Evolutionary conservation across 1,139 yeast species (phyloP).

Genomic region (Fermentozyma sake): DNA sequence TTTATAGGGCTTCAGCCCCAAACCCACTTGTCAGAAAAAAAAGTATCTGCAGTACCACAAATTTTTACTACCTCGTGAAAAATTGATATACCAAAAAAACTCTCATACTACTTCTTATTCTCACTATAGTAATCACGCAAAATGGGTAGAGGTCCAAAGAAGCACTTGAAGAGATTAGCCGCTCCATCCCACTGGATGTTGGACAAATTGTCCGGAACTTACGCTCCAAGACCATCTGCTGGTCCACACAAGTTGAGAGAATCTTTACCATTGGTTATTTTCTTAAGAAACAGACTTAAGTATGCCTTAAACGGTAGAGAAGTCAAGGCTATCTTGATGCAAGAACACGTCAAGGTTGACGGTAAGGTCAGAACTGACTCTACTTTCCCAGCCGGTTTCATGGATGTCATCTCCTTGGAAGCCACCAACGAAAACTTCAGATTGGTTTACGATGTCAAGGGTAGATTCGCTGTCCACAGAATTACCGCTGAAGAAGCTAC

Average conservation of each 20-base stretch:
- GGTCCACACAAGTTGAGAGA: constrained; percentile 99
- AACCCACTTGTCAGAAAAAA: neutral
- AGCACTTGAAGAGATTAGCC: constrained; percentile 96
- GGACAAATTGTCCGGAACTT: constrained; percentile 99
- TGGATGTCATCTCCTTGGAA: constrained; percentile 96
- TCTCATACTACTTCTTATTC: no score
- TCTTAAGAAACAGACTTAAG: constrained; percentile 99
- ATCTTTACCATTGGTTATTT: constrained; percentile 95
- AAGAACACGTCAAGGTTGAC: constrained; percentile 98
- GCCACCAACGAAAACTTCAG: constrained; percentile 99
- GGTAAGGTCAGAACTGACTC: constrained; percentile 99
- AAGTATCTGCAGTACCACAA: constrained; percentile 2
- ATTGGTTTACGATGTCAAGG: constrained; percentile 96
- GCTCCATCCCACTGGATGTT: constrained; percentile 99
- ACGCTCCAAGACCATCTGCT: constrained; percentile 99
- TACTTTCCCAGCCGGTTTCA: constrained; percentile 98
- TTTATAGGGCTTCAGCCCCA: constrained; percentile 11
- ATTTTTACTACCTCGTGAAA: constrained; percentile 1
- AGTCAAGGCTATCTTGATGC: constrained; percentile 98
- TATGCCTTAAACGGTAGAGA: constrained; percentile 99
- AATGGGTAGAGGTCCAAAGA: constrained; percentile 52
- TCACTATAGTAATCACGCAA: constrained; percentile 8
- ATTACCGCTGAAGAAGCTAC: constrained; percentile 97
- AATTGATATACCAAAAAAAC: constrained; percentile 1
- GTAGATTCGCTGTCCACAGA: constrained; percentile 99